Conservation (phyloP, 208 protist genomes). For the Wallacemonas collosoma region DNA sequence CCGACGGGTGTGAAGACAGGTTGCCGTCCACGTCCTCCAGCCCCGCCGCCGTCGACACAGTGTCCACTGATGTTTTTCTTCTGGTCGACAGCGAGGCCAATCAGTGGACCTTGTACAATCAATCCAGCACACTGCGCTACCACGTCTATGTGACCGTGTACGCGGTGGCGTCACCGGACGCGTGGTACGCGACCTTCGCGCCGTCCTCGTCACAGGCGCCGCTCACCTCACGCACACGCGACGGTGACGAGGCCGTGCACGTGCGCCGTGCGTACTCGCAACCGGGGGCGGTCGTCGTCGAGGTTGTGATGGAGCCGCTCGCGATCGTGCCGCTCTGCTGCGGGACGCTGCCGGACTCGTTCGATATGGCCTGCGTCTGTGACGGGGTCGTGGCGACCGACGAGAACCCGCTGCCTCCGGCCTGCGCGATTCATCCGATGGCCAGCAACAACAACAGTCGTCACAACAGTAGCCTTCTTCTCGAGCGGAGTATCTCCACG, state of each 20-base stretch:
- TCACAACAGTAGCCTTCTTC: background rate
- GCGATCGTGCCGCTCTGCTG: background rate
- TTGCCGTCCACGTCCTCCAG: background rate
- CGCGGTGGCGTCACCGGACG: background rate
- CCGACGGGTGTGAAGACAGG: background rate
- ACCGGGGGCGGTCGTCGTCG: background rate
- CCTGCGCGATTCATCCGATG: too few relatives aligned
- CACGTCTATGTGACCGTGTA: constrained; percentile 29
- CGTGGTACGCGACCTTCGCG: constrained; percentile 6
- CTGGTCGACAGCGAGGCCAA: constrained; percentile 36
- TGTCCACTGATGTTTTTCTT: constrained; percentile 25
- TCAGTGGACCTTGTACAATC: constrained; percentile 49
- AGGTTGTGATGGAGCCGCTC: background rate
- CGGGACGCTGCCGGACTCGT: background rate
- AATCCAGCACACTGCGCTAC: constrained; percentile 31
- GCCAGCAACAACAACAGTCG: background rate
- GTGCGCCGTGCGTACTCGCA: constrained; percentile 3
- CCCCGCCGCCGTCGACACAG: constrained; percentile 14
- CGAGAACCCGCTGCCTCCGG: too few relatives aligned
- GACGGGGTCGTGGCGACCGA: background rate
- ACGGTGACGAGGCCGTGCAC: background rate
- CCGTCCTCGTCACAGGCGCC: background rate
- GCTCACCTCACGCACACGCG: background rate
- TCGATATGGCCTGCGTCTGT: constrained; percentile 9
- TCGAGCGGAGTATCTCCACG: background rate